phyloP scores from a whole-genome alignment of 2,329 filamentous ascomycete genomes.

The Phaeoacremonium minimum region DNA sequence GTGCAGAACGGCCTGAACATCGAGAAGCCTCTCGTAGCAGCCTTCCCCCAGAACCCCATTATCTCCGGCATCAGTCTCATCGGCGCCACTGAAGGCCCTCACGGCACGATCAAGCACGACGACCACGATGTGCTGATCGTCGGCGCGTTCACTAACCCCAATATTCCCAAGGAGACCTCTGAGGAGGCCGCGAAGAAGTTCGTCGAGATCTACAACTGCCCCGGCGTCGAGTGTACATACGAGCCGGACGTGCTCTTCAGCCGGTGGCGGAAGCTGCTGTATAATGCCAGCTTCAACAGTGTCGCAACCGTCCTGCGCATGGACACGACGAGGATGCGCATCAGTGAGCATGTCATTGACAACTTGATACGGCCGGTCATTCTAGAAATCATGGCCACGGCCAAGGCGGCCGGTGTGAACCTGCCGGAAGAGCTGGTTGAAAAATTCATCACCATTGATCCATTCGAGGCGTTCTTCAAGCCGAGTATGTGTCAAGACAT shows the following conservation, averaged over 20 bases:
- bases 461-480: constrained; percentile 39
- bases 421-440: constrained; percentile 38
- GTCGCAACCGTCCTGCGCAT: constrained; percentile 45
- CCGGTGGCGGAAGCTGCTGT: constrained; percentile 44
- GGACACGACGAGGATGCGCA: constrained; percentile 42
- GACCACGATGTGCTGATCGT: constrained; percentile 45
- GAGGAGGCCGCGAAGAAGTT: constrained; percentile 30
- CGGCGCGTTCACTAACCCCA: constrained; percentile 40
- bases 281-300: constrained; percentile 43
- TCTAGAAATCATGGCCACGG: constrained; percentile 42
- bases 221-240: constrained; percentile 34
- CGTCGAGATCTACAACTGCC: constrained; percentile 37
- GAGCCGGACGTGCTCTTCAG: constrained; percentile 32
- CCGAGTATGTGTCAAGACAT: constrained; percentile 52
- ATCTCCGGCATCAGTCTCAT: constrained; percentile 50
- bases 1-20: constrained; percentile 63
- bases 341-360: constrained; percentile 35
- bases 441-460: constrained; percentile 41
- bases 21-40: constrained; percentile 44
- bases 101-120: constrained; percentile 47
- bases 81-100: constrained; percentile 40
- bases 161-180: constrained; percentile 17
- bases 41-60: constrained; percentile 46
- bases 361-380: constrained; percentile 47
- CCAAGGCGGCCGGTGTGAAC: constrained; percentile 33